Percentiles rank a stretch among this genome's conserved stretches.
phyloP scores from a whole-genome alignment of 1,139 yeast species.

The Scheffersomyces quercinus region DNA sequence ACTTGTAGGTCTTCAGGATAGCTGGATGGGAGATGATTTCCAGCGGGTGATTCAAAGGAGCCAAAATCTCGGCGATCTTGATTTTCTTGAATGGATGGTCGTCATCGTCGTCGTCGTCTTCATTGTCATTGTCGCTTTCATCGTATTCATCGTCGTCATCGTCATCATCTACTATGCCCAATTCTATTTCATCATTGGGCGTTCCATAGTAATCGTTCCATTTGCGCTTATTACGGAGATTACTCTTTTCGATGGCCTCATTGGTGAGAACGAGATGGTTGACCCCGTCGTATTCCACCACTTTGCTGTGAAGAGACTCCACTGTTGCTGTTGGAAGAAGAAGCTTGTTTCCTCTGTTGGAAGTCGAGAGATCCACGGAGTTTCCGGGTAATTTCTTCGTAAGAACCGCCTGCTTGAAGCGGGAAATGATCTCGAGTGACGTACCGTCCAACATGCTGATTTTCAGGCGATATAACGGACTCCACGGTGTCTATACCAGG shows the following conservation, averaged over 20 bases:
- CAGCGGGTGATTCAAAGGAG: slow-evolving; percentile 79
- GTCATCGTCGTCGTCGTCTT: slow-evolving; percentile 26
- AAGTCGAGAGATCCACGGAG: slow-evolving; percentile 14
- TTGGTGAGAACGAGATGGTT: slow-evolving; percentile 41
- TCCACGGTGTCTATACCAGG: no score
- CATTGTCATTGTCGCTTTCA: slow-evolving; percentile 22
- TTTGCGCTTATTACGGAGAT: slow-evolving; percentile 32
- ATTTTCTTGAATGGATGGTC: slow-evolving; percentile 38
- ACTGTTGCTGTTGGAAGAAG: slow-evolving; percentile 18
- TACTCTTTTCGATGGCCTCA: slow-evolving; percentile 31
- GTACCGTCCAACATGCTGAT: slow-evolving; percentile 37
- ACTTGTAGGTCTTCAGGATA: slow-evolving; percentile 62
- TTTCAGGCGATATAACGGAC: slow-evolving; percentile 1
- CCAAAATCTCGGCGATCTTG: slow-evolving; percentile 56
- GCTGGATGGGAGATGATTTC: slow-evolving; percentile 76
- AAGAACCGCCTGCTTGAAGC: slow-evolving; percentile 41
- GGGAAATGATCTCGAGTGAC: slow-evolving; percentile 40
- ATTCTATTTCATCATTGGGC: slow-evolving; percentile 12
- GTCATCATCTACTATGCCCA: slow-evolving; percentile 12
- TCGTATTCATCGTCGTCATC: slow-evolving; percentile 8
- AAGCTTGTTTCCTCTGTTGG: slow-evolving; percentile 42
- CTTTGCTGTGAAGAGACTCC: slow-evolving; percentile 30
- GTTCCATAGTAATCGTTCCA: slow-evolving; percentile 34
- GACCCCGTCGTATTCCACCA: slow-evolving; percentile 46
- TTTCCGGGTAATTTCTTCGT: slow-evolving; percentile 10